These are phyloP conservation scores for Takashimella koratensis DNA, from an alignment of 1,284 basidiomycete species.

Conservation along the genomic window DNA sequence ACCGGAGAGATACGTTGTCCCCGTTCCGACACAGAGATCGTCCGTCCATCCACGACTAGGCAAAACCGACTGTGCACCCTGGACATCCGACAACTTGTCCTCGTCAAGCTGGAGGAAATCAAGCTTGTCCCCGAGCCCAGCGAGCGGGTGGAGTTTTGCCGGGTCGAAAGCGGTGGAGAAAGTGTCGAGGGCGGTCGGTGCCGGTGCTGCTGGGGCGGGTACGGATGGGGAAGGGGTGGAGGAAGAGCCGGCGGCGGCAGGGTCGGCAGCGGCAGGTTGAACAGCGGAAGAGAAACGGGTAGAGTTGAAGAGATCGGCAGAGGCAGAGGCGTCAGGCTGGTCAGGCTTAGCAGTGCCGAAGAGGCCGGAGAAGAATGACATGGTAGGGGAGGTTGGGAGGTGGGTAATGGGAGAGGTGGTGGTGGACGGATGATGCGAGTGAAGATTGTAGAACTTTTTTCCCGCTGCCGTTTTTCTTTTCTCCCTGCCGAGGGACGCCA, in stretches of 20 bases:
- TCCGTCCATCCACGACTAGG: slow-evolving; percentile 97
- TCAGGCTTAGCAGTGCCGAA: slow-evolving; percentile 24
- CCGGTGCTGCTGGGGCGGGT: slow-evolving; percentile 11
- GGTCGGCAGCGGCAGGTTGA: slow-evolving; percentile 15
- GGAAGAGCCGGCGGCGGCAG: slow-evolving; percentile 14
- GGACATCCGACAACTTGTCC: slow-evolving; percentile 81
- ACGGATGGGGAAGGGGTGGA: slow-evolving; percentile 7
- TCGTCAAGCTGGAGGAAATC: slow-evolving; percentile 92
- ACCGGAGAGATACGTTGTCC: slow-evolving; percentile 97
- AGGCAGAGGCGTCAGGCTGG: slow-evolving; percentile 24
- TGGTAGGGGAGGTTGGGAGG: slow-evolving; percentile 14
- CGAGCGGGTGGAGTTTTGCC: slow-evolving; percentile 82
- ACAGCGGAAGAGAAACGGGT: slow-evolving; percentile 39
- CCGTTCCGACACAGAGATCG: slow-evolving; percentile 98
- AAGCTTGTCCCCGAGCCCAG: slow-evolving; percentile 72
- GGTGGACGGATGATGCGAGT: not conserved
- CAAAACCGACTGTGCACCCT: slow-evolving; percentile 78
- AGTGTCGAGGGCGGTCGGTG: slow-evolving; percentile 70
- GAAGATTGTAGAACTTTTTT: not conserved
- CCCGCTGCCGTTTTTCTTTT: not conserved
- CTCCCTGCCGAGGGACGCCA: not conserved
- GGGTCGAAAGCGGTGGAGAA: slow-evolving; percentile 82
- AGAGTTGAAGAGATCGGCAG: slow-evolving; percentile 40
- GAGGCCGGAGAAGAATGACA: slow-evolving; percentile 48
- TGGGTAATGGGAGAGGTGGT: not conserved